Evolutionary conservation across 331 rosid species (phyloP).

Genomic region (Prunus yedoensis): DNA sequence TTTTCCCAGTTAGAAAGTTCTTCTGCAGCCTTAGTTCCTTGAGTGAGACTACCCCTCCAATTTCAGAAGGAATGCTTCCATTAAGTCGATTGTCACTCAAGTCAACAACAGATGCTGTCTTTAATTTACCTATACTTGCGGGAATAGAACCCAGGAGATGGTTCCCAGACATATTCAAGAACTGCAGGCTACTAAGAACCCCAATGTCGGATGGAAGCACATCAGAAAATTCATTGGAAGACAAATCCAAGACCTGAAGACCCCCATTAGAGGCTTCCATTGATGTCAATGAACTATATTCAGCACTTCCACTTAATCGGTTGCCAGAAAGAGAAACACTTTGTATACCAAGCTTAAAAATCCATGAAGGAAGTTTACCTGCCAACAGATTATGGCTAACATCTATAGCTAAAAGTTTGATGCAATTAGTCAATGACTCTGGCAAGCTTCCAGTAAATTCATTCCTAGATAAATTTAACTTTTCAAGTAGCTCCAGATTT

Average conservation of each 20-base stretch:
- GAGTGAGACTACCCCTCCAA: constrained; percentile 66
- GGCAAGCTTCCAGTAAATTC: constrained; percentile 72
- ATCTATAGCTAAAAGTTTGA: constrained; percentile 58
- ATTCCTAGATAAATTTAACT: constrained; percentile 72
- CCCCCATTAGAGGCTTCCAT: constrained; percentile 41
- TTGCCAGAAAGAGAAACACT: constrained; percentile 42
- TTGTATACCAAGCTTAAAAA: constrained; percentile 43
- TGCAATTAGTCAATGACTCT: constrained; percentile 59
- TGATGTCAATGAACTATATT: constrained; percentile 39
- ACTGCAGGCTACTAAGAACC: constrained; percentile 55
- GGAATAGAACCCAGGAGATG: constrained; percentile 72
- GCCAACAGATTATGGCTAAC: constrained; percentile 65
- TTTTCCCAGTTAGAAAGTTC: constrained; percentile 66
- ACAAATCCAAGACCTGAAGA: constrained; percentile 80
- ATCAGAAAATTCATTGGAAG: constrained; percentile 76
- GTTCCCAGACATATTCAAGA: constrained; percentile 74
- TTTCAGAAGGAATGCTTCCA: constrained; percentile 82
- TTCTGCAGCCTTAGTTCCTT: constrained; percentile 71
- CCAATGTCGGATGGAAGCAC: constrained; percentile 66
- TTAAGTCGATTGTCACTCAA: constrained; percentile 67
- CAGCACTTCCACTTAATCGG: constrained; percentile 15
- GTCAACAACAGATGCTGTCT: constrained; percentile 58
- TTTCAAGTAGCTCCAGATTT: constrained; percentile 55
- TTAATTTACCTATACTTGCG: constrained; percentile 59
- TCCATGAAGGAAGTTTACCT: constrained; percentile 79